Conservation (phyloP, 73 alveolate genomes). For the Uronychia binucleata region DNA sequence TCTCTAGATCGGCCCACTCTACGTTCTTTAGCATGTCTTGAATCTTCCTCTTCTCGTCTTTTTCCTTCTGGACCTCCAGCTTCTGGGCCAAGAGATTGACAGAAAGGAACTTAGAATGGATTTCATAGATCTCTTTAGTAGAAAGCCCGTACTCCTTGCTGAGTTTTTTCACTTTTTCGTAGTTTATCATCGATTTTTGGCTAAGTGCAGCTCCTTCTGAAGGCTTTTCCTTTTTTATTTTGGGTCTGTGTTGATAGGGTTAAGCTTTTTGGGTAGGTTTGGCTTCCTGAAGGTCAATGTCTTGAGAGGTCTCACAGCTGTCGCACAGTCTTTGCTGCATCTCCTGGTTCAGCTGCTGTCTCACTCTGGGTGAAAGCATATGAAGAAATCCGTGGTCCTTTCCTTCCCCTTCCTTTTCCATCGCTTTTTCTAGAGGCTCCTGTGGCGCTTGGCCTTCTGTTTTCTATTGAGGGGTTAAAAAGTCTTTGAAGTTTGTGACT, state of each 20-base stretch:
- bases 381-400: background rate
- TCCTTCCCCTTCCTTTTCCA: background rate
- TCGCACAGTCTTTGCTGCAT: background rate
- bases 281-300: background rate
- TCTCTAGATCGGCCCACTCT: no score
- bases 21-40: no score
- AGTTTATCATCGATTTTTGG: background rate
- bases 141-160: background rate
- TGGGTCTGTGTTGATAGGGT: background rate
- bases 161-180: background rate
- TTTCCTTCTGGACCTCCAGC: background rate
- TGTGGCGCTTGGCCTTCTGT: background rate
- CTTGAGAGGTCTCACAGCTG: background rate
- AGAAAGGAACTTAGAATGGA: conserved; percentile 5
- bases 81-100: background rate
- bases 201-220: background rate
- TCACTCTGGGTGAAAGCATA: background rate
- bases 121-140: conserved; percentile 2
- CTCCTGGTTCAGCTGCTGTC: background rate
- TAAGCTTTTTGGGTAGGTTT: background rate
- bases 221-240: background rate
- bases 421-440: background rate
- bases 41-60: no score
- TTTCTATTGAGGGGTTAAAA: background rate
- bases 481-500: background rate